A percentile compares a stretch with the other conserved stretches of the same genome.
Evolutionary conservation across 1,139 yeast species (phyloP).

Genomic region (Keqinozyma sinolaborantium): DNA sequence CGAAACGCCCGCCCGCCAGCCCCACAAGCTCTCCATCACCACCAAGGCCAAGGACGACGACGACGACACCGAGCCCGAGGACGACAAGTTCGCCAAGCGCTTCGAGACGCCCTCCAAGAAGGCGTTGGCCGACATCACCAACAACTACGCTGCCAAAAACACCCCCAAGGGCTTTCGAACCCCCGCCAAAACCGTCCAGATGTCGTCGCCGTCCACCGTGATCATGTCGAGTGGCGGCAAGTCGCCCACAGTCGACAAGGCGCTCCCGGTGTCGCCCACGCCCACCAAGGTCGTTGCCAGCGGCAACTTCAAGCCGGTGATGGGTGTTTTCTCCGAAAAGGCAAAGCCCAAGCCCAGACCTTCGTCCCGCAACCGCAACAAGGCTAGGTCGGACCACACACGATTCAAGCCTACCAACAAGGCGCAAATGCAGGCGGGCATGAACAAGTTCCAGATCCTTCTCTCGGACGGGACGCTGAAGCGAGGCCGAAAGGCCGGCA

Average conservation of each 20-base stretch:
- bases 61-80: conserved; percentile 9
- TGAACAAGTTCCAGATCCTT: conserved; percentile 52
- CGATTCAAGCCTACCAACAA: conserved; percentile 17
- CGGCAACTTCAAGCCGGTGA: conserved; percentile 27
- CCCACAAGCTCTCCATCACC: conserved; percentile 29
- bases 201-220: conserved; percentile 32
- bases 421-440: conserved; percentile 42
- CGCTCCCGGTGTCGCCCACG: conserved; percentile 38
- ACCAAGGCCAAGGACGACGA: conserved; percentile 14
- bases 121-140: conserved; percentile 22
- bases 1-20: conserved; percentile 42
- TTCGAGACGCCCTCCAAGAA: conserved; percentile 33
- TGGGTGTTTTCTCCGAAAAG: conserved; percentile 42
- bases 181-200: conserved; percentile 20
- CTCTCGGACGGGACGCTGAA: conserved; percentile 46
- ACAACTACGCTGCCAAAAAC: conserved; percentile 3
- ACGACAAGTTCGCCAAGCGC: conserved; percentile 1
- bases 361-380: not conserved
- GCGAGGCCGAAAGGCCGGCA: conserved; percentile 23
- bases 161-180: conserved; percentile 17
- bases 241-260: conserved; percentile 7
- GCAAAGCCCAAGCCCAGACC: conserved; percentile 1
- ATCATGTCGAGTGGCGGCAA: conserved; percentile 22
- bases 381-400: conserved; percentile 1
- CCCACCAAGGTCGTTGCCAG: conserved; percentile 27